Percentiles rank a stretch among this genome's conserved stretches.
These are phyloP conservation scores for Fusarium virguliforme DNA, from an alignment of 2,329 filamentous ascomycete genomes.

Conservation along the genomic window DNA sequence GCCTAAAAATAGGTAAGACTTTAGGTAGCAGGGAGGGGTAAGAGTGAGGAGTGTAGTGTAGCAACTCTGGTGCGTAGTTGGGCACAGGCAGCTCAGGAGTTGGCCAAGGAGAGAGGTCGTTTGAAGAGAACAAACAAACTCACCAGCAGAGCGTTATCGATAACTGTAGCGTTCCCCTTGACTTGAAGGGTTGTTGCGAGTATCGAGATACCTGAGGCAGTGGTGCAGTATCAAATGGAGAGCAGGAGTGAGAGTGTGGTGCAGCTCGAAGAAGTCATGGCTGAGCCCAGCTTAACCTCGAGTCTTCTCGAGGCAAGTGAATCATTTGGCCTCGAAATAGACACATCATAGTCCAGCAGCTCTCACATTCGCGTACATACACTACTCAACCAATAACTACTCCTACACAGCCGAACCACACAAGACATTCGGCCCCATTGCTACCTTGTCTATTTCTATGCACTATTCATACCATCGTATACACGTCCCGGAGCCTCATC, in stretches of 20 bases:
- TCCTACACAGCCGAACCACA: not conserved
- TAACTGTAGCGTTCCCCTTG: not conserved
- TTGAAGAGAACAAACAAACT: conserved; percentile 5
- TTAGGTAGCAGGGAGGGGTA: not conserved
- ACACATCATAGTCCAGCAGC: too few species aligned
- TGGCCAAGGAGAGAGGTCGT: not conserved
- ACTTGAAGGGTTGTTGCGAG: not conserved
- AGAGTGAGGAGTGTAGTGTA: conserved; percentile 6
- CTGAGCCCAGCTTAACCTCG: not conserved
- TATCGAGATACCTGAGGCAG: too few species aligned
- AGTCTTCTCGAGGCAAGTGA: not conserved
- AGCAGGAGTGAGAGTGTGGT: not conserved
- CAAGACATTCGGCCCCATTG: conserved; percentile 9
- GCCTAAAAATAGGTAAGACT: too few species aligned
- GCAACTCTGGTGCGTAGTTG: not conserved
- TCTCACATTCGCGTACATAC: not conserved
- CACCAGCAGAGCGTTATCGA: not conserved
- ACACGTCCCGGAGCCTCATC: conserved; percentile 41
- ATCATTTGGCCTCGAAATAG: not conserved
- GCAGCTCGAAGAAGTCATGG: not conserved
- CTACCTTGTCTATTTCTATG: conserved; percentile 48
- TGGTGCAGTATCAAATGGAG: conserved; percentile 1
- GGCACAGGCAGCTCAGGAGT: not conserved
- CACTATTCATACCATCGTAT: conserved; percentile 41
- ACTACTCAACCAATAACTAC: not conserved